These are phyloP conservation scores for Suhomyces sp. DNA, from an alignment of 805 yeast species.

Conservation along the genomic window DNA sequence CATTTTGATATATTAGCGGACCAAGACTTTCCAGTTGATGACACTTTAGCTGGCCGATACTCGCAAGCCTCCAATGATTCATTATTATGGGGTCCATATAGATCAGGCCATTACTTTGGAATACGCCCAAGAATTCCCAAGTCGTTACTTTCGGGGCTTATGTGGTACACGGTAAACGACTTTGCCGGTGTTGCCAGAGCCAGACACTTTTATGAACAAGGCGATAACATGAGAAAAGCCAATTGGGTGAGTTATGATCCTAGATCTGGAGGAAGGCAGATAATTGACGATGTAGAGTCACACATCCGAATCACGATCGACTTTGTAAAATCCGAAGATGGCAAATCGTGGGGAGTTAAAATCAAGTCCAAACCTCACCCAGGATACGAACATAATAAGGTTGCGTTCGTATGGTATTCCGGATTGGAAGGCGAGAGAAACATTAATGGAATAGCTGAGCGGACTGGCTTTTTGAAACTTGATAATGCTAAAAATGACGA, in stretches of 20 bases:
- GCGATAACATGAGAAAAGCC: slow-evolving; percentile 66
- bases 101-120: slow-evolving; percentile 85
- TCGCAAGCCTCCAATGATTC: slow-evolving; percentile 18
- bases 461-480: slow-evolving; percentile 24
- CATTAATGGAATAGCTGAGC: slow-evolving; percentile 6
- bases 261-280: slow-evolving; percentile 79
- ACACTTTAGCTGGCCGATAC: slow-evolving; percentile 7
- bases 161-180: slow-evolving; percentile 79
- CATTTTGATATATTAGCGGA: slow-evolving; percentile 21
- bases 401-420: slow-evolving; percentile 73
- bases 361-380: slow-evolving; percentile 62
- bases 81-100: slow-evolving; percentile 84
- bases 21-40: not conserved
- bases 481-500: slow-evolving; percentile 22
- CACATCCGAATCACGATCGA: slow-evolving; percentile 63
- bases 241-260: slow-evolving; percentile 92
- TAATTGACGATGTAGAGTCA: slow-evolving; percentile 63
- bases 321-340: slow-evolving; percentile 69
- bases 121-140: slow-evolving; percentile 78
- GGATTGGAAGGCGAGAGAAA: slow-evolving; percentile 61
- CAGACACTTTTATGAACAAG: slow-evolving; percentile 75
- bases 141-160: slow-evolving; percentile 70
- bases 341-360: slow-evolving; percentile 77
- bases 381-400: slow-evolving; percentile 46
- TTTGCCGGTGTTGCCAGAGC: slow-evolving; percentile 51